phyloP scores from a whole-genome alignment of 2,329 filamentous ascomycete species.

The Calonectria naviculata region DNA sequence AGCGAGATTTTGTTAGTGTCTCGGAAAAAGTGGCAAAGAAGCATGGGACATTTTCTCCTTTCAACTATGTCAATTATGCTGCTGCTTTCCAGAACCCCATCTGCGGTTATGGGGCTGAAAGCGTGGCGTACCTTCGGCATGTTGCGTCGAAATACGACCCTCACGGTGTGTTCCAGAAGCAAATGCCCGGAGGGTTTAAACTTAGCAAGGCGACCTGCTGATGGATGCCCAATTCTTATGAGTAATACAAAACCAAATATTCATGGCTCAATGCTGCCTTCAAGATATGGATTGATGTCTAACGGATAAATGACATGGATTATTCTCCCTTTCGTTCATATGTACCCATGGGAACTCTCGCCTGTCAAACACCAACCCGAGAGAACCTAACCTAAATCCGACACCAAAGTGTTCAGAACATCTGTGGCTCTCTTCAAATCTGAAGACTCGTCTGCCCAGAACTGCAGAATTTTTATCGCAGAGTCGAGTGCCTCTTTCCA shows the following conservation, averaged over 20 bases:
- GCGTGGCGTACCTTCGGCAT: neutral
- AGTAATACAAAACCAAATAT: no score
- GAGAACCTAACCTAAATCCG: neutral
- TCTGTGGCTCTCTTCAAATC: constrained; percentile 1
- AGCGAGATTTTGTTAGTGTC: neutral
- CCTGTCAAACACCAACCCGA: no score
- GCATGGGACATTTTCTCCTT: neutral
- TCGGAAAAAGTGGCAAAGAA: neutral
- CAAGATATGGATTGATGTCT: no score
- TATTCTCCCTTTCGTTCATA: no score
- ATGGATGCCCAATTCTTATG: no score
- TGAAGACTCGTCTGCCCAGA: constrained; percentile 12
- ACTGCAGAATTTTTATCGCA: neutral
- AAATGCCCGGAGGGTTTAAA: neutral
- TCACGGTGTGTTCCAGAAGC: neutral
- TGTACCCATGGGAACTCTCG: no score
- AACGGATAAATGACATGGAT: no score
- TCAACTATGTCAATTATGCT: neutral
- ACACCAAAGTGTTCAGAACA: neutral
- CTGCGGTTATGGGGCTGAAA: neutral
- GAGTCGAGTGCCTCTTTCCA: constrained; percentile 7
- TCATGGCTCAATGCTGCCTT: no score
- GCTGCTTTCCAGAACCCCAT: neutral
- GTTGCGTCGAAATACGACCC: neutral
- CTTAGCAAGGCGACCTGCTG: neutral